phyloP scores from a whole-genome alignment of 78 protist genomes.

The Dictyostelium firmibasis region DNA sequence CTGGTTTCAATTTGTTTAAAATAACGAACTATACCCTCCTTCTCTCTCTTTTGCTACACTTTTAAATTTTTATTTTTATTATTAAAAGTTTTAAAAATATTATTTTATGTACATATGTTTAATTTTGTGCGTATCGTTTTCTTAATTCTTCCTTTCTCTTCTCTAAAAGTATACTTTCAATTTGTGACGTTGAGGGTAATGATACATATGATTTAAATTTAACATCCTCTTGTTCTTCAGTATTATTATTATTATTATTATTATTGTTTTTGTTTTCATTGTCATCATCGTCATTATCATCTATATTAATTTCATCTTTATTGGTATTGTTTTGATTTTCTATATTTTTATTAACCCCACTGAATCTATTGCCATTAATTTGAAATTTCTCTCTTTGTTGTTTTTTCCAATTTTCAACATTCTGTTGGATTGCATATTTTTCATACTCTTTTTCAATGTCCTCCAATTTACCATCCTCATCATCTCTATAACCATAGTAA shows the following conservation, averaged over 20 bases:
- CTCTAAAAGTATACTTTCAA: slow-evolving; percentile 22
- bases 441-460: slow-evolving; percentile 45
- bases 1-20: no score
- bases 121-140: background rate
- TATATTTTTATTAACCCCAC: background rate
- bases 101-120: background rate
- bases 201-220: slow-evolving; percentile 44
- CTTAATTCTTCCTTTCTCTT: slow-evolving; percentile 33
- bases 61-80: no score
- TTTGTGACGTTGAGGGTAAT: slow-evolving; percentile 17
- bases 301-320: slow-evolving; percentile 50
- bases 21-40: background rate
- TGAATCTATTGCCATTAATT: background rate
- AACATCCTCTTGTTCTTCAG: background rate
- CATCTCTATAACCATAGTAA: slow-evolving; percentile 95
- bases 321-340: background rate
- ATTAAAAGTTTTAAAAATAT: background rate
- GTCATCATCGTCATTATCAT: slow-evolving; percentile 16
- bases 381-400: slow-evolving; percentile 31
- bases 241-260: background rate
- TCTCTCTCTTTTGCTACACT: background rate
- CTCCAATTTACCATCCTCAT: slow-evolving; percentile 91
- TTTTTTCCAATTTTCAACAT: slow-evolving; percentile 68
- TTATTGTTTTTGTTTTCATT: slow-evolving; percentile 17
- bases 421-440: background rate